Conservation (phyloP, 2,329 filamentous ascomycete genomes). For the Aureobasidium sp. region DNA sequence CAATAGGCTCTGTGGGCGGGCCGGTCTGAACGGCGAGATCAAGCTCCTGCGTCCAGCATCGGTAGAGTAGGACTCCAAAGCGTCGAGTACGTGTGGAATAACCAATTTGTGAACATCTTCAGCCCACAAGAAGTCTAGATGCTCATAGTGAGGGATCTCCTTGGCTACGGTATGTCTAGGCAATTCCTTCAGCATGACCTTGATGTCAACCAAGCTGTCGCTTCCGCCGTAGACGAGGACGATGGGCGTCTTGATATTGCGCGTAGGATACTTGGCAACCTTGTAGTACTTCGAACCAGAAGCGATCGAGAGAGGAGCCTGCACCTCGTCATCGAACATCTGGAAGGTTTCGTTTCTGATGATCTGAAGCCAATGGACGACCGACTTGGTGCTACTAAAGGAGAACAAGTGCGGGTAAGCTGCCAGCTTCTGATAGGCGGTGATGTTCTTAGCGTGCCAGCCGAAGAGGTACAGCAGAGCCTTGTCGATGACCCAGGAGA, state of each 20-base stretch:
- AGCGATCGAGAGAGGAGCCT: constrained; percentile 63
- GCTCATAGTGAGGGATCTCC: constrained; percentile 87
- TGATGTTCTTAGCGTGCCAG: constrained; percentile 82
- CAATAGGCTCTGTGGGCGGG: constrained; percentile 8
- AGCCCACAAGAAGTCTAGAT: constrained; percentile 94
- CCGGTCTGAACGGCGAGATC: constrained; percentile 9
- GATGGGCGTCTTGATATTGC: constrained; percentile 93
- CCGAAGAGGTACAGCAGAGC: constrained; percentile 77
- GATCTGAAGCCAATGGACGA: constrained; percentile 99
- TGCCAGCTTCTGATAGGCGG: constrained; percentile 78
- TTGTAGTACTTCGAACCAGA: constrained; percentile 82
- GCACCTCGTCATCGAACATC: constrained; percentile 95
- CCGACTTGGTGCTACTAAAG: constrained; percentile 90
- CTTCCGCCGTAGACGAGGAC: constrained; percentile 89
- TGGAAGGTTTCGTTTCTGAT: constrained; percentile 94
- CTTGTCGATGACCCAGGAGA: constrained; percentile 77
- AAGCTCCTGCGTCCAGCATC: constrained; percentile 5
- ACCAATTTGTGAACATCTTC: constrained; percentile 74
- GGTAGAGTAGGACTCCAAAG: constrained; percentile 58
- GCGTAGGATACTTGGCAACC: constrained; percentile 89
- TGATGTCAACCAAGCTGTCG: constrained; percentile 89
- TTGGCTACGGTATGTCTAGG: constrained; percentile 77
- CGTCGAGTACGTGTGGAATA: constrained; percentile 86
- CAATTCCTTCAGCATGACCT: constrained; percentile 82
- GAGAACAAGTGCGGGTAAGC: constrained; percentile 95